Conservation (phyloP, 176 grass and related monocot species). For the Cenchrus fungigraminus region DNA sequence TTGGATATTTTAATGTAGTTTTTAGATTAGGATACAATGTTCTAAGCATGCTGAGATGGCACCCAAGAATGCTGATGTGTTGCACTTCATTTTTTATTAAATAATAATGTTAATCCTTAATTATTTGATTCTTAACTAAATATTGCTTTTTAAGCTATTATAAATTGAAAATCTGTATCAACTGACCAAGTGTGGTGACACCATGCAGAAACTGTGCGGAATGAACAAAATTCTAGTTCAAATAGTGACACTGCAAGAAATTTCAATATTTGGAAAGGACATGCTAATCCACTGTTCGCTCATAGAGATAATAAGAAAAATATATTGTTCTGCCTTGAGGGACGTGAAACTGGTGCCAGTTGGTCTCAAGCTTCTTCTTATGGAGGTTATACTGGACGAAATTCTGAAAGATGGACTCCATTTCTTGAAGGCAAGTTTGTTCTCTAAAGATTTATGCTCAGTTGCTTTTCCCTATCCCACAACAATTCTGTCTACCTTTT, state of each 20-base stretch:
- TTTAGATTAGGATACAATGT: slow-evolving; percentile 19
- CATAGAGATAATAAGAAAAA: slow-evolving; percentile 62
- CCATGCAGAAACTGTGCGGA: slow-evolving; percentile 45
- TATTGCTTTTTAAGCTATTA: neutral
- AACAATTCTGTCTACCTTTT: slow-evolving; percentile 14
- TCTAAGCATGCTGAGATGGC: slow-evolving; percentile 25
- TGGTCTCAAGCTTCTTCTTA: slow-evolving; percentile 61
- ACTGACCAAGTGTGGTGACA: slow-evolving; percentile 32
- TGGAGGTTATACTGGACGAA: slow-evolving; percentile 71
- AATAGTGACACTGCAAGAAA: slow-evolving; percentile 50
- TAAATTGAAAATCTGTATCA: slow-evolving; percentile 29
- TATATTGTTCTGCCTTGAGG: slow-evolving; percentile 73
- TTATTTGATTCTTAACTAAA: neutral
- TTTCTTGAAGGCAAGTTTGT: slow-evolving; percentile 77
- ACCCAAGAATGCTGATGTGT: neutral
- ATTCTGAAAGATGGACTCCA: slow-evolving; percentile 75
- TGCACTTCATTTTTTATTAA: neutral
- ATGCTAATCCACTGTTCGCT: slow-evolving; percentile 50
- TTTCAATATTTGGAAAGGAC: slow-evolving; percentile 83
- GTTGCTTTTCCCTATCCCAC: neutral
- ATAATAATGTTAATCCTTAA: neutral
- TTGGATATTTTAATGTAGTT: neutral
- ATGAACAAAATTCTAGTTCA: slow-evolving; percentile 67
- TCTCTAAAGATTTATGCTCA: slow-evolving; percentile 37
- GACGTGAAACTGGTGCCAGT: slow-evolving; percentile 81